Percentiles rank a stretch among this genome's conserved stretches.
Evolutionary conservation across 331 rosid genomes (phyloP).

Genomic region (Malus hybrid): DNA sequence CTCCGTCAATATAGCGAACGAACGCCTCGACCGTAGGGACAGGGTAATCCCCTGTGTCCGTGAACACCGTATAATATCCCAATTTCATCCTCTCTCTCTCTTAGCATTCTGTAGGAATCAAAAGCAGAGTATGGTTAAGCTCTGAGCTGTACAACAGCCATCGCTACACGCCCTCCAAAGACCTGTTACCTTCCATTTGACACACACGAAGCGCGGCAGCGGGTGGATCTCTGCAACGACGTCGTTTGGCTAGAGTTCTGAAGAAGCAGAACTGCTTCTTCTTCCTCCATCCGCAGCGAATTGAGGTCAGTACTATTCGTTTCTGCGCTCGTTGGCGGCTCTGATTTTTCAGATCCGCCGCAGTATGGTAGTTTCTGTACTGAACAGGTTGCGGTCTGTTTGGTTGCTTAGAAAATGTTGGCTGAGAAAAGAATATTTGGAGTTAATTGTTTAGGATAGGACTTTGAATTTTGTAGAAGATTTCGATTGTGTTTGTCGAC

Average conservation of each 20-base stretch:
- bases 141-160: conserved; percentile 44
- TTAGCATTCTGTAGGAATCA: background rate
- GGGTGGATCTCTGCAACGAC: conserved; percentile 26
- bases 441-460: background rate
- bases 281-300: conserved; percentile 26
- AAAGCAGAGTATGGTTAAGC: conserved; percentile 29
- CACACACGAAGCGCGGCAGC: conserved; percentile 2
- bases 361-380: conserved; percentile 3
- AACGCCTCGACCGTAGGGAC: background rate
- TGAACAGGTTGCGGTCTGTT: background rate
- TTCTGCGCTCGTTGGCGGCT: conserved; percentile 10
- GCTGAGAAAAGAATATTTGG: conserved; percentile 4
- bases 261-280: conserved; percentile 23
- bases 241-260: conserved; percentile 32
- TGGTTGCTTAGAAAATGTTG: conserved; percentile 15
- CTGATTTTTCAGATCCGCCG: conserved; percentile 40
- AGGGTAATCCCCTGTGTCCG: conserved; percentile 22
- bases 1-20: conserved; percentile 15
- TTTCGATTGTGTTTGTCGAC: background rate
- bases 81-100: background rate
- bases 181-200: conserved; percentile 17
- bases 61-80: conserved; percentile 18
- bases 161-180: conserved; percentile 25
- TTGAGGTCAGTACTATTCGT: conserved; percentile 33
- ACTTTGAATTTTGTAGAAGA: background rate